Base-by-base conservation (phyloP, 768 basidiomycete genomes). In the Tricholoma furcatifolium region DNA sequence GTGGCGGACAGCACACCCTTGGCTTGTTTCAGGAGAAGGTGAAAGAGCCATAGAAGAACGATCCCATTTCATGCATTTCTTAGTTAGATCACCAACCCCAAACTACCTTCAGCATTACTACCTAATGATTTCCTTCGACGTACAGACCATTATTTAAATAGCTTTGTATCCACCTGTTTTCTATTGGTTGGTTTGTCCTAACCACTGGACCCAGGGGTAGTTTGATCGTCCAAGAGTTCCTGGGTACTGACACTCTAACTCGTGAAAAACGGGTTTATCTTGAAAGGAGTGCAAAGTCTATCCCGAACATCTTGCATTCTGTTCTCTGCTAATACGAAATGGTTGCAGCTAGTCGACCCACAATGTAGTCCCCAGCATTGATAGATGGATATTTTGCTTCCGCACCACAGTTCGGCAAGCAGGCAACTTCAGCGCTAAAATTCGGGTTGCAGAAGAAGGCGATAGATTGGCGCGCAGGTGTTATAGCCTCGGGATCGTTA, bases 391-490 rank as follows among this genome's bases (percentile, higher is more conserved):
- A 90, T 69, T 86, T 91, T 9, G 75, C 69, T 47, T 70, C 69
- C 27, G 67, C 63, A 27, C 81, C 83, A 27, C 85, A 83, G 51
- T 80, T 87, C 17, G 90, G 88, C 23, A 93, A 68, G 58, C 90
- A 89, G 14, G 82, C 73, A 50, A 93, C 84, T 52, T 77, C 72
- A 12, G 87, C 73, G 38, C 77, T 77, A 60, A 80, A 82, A 58
- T 92, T 90, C 3, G 91, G 90, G 60, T 88, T 92, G 74, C 87
- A 91, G 70, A 93, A 93, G 74, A 89, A 93, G 7, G 88, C 91
- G 47, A 93, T 86, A 8, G 88, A 90, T 63, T 91, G 88, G 23
- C 91, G 79, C 8, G 72, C 67, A 0, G 88, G 84, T 1, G 82
- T 85, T 53, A 84, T 67, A n/a, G 66, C 70, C 56, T 84, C 81